Evolutionary conservation across 2,329 filamentous ascomycete species (phyloP).

Genomic region (Stachybotrys echinatus): DNA sequence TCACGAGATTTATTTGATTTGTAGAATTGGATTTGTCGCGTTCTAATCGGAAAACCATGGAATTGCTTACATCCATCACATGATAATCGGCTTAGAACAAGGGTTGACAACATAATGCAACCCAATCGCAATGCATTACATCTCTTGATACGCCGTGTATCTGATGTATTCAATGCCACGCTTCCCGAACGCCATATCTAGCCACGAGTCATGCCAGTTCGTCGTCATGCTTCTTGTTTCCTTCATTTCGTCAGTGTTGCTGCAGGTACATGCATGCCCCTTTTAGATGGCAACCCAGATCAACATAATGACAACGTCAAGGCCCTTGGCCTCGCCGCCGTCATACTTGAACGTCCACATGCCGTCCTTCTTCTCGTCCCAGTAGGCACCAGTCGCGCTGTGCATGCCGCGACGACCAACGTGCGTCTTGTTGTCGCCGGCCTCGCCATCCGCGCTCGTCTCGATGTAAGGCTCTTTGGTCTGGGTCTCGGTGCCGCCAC

Average conservation of each 20-base stretch:
- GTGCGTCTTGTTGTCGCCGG: constrained; percentile 62
- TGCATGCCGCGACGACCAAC: constrained; percentile 88
- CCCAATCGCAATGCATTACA: neutral
- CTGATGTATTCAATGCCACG: constrained; percentile 13
- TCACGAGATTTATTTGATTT: neutral
- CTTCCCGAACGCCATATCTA: constrained; percentile 21
- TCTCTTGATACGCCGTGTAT: neutral
- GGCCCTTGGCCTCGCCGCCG: constrained; percentile 58
- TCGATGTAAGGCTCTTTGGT: constrained; percentile 48
- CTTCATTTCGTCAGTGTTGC: neutral
- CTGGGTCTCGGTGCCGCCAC: constrained; percentile 41
- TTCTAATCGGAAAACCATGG: too few relatives aligned
- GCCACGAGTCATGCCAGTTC: constrained; percentile 14
- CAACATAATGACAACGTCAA: constrained; percentile 66
- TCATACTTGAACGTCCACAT: constrained; percentile 90
- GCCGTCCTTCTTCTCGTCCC: constrained; percentile 86
- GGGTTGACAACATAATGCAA: too few relatives aligned
- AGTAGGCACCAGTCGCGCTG: constrained; percentile 78
- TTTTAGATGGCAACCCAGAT: constrained; percentile 70
- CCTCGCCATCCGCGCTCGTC: constrained; percentile 47
- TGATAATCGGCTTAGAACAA: too few relatives aligned
- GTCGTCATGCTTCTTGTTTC: neutral
- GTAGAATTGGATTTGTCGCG: too few relatives aligned
- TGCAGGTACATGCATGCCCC: neutral
- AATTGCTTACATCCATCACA: too few relatives aligned